These are phyloP conservation scores for Leucocoprinus sp. DNA, from an alignment of 768 basidiomycete genomes.

Conservation along the genomic window DNA sequence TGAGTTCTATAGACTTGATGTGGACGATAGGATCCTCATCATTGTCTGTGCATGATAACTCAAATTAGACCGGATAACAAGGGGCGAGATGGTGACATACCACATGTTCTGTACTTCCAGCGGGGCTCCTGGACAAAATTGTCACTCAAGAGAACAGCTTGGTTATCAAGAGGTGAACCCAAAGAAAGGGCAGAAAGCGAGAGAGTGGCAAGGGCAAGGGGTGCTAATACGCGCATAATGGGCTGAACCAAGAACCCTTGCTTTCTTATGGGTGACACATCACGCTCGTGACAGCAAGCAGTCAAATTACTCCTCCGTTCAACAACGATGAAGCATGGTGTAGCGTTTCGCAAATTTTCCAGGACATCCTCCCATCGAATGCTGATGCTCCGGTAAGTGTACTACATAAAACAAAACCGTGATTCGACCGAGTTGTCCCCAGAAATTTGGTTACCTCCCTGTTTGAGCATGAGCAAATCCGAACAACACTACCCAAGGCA, in stretches of 20 bases:
- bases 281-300: not conserved
- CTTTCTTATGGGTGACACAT: too few species aligned
- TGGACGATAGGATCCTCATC: constrained; percentile 37
- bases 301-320: not conserved
- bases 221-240: constrained; percentile 11
- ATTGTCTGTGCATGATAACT: constrained; percentile 29
- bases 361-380: constrained; percentile 87
- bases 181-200: constrained; percentile 14
- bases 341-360: constrained; percentile 87
- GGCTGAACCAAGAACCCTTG: constrained; percentile 1
- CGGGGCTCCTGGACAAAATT: constrained; percentile 16
- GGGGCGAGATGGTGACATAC: constrained; percentile 35
- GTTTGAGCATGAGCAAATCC: constrained; percentile 91
- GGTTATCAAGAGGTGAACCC: constrained; percentile 16
- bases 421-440: constrained; percentile 12
- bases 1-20: constrained; percentile 62
- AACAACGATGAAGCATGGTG: constrained; percentile 80
- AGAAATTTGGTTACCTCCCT: constrained; percentile 94
- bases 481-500: constrained; percentile 93
- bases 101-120: constrained; percentile 71
- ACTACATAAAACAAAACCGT: not conserved
- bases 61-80: constrained; percentile 8
- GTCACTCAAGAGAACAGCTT: constrained; percentile 10
- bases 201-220: not conserved
- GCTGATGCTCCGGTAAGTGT: constrained; percentile 81